Evolutionary conservation across 768 basidiomycete genomes (phyloP).

Genomic region (Boletales sp.): DNA sequence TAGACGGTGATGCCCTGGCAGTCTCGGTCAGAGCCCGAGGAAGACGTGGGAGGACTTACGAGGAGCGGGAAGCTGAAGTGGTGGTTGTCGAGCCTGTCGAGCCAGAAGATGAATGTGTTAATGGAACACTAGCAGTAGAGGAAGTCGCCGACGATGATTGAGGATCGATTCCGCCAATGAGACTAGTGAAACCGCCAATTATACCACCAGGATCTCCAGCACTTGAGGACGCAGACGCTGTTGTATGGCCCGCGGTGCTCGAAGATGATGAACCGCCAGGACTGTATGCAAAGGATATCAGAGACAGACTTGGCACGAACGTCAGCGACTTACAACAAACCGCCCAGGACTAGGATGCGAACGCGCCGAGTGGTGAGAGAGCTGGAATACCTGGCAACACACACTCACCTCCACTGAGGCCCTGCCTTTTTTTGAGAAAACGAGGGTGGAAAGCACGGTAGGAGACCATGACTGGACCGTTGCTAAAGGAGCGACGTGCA

Average conservation of each 20-base stretch:
- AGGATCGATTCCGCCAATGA: conserved; percentile 4
- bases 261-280: conserved; percentile 2
- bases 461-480: conserved; percentile 19
- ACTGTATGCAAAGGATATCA: conserved; percentile 11
- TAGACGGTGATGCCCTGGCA: conserved; percentile 6
- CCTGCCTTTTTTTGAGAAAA: conserved; percentile 24
- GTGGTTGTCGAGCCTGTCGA: conserved; percentile 24
- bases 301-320: background rate
- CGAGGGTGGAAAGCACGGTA: conserved; percentile 13
- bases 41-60: conserved; percentile 12
- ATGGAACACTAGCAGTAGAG: conserved; percentile 13
- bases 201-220: conserved; percentile 6
- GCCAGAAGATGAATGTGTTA: conserved; percentile 23
- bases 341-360: conserved; percentile 9
- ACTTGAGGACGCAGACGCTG: background rate
- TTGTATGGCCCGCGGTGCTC: background rate
- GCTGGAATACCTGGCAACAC: background rate
- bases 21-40: background rate
- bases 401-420: conserved; percentile 27
- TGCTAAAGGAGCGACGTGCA: conserved; percentile 16
- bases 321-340: conserved; percentile 21
- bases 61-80: conserved; percentile 10
- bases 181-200: conserved; percentile 11
- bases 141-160: conserved; percentile 17
- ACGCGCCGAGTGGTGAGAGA: background rate